Evolutionary conservation across 2,329 filamentous ascomycete species (phyloP), one percentile per base, ranked within the genome.

Genomic region (Aspergillus piperis): DNA sequence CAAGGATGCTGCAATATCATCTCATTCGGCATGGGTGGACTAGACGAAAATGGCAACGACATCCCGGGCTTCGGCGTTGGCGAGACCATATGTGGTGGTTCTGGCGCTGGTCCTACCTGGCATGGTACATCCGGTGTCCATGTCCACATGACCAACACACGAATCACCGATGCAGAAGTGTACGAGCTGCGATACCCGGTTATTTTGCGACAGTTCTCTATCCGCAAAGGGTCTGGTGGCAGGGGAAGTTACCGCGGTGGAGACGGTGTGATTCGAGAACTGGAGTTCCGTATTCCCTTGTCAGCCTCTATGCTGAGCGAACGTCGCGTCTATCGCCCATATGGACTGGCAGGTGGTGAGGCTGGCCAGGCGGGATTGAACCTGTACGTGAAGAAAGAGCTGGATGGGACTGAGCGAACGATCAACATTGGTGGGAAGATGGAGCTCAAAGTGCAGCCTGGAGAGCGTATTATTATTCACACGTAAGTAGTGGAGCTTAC

Each of bases 1-100:
- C 91, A 95, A 71, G 91, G 91, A 53, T 89, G 90, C 75, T 90
- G 88, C 75, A 95, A 95, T 76, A 94, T 94, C 73, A 82, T 95
- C 5, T 94, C 91, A 0, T 95, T 95, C 70, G 91, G 90, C 62
- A 73, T 62, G 3, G 91, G 91, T 68, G 90, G 90, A 47, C 88
- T 89, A 62, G 75, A 83, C 27, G 81, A 82, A 3, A 79, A 83
- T 52, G 82, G 84, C 57, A 82, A 83, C 5, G 68, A 71, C 17
- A 81, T 86, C n/a, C 86, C 86, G 36, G 91, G 91, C 0, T 95
- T 95, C 71, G 91, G 91, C 8, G 94, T 94, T 79, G 94, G 94
- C 73, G 91, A 95, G 75, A 95, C 91, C 2, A 94, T 95, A 62
- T 90, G 90, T 0, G 91, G 91, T 42, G 91, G 91, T 2, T 88